A percentile compares a stretch with the other conserved stretches of the same genome.
Conservation (phyloP, 2,329 filamentous ascomycete species). For the Apiospora koreana region DNA sequence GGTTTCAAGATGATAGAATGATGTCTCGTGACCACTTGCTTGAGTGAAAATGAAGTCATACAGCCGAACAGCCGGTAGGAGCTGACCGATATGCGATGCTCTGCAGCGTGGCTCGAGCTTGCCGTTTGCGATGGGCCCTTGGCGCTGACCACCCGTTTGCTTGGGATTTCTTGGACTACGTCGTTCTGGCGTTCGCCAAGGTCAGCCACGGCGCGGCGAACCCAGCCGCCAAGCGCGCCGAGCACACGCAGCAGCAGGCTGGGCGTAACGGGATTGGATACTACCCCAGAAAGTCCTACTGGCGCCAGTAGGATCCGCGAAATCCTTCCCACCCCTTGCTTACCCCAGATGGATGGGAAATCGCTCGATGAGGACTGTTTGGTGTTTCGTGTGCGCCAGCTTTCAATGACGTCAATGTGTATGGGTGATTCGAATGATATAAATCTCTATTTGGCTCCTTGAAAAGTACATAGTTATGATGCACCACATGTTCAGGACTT, state of each 20-base stretch:
- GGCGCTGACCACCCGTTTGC: neutral
- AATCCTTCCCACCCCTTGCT: neutral
- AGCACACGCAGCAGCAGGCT: neutral
- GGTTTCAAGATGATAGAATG: neutral
- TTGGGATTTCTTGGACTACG: conserved; percentile 1
- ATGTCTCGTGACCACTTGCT: neutral
- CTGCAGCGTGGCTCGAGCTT: neutral
- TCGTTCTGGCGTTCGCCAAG: conserved; percentile 1
- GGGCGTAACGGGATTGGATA: neutral
- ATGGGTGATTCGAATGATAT: neutral
- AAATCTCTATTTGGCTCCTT: neutral
- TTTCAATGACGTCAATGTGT: neutral
- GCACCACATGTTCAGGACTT: neutral
- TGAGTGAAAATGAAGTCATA: neutral
- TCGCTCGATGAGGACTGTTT: neutral
- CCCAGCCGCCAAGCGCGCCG: neutral
- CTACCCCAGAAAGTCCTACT: neutral
- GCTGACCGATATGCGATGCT: neutral
- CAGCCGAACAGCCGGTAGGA: neutral
- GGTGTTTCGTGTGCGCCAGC: neutral
- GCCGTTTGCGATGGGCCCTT: neutral
- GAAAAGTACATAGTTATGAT: neutral
- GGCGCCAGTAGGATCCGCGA: neutral
- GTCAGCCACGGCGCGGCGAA: neutral
- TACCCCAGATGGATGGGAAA: neutral